These are phyloP conservation scores for Myriosclerotinia duriaeana DNA, from an alignment of 2,329 filamentous ascomycete genomes.

Conservation along the genomic window DNA sequence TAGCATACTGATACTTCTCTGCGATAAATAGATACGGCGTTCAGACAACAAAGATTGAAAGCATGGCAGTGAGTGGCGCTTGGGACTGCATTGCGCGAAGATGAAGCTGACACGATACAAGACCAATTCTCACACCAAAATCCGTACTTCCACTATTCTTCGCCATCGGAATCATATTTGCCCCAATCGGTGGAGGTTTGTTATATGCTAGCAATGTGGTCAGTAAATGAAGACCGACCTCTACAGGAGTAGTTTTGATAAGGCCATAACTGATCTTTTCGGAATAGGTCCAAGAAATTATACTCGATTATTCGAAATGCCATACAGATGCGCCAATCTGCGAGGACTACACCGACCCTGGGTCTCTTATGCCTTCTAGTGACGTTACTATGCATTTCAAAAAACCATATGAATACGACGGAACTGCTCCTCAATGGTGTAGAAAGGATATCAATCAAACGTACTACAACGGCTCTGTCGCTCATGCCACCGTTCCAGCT, in stretches of 20 bases:
- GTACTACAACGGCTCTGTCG: conserved; percentile 40
- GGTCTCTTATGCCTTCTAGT: neutral
- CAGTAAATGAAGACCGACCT: conserved; percentile 35
- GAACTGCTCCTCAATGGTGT: conserved; percentile 29
- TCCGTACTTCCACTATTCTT: conserved; percentile 92
- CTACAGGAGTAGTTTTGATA: neutral
- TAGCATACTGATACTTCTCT: conserved; percentile 29
- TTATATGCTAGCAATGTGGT: conserved; percentile 83
- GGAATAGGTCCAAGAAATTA: conserved; percentile 65
- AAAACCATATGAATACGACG: conserved; percentile 42
- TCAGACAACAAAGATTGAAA: conserved; percentile 93
- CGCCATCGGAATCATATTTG: conserved; percentile 85
- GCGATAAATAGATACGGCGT: conserved; percentile 74
- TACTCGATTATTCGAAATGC: conserved; percentile 88
- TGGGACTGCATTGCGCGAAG: conserved; percentile 20
- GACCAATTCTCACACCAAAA: conserved; percentile 92
- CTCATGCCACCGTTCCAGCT: conserved; percentile 40
- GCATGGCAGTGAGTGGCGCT: conserved; percentile 82
- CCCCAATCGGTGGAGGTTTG: conserved; percentile 83
- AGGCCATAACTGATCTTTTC: conserved; percentile 9
- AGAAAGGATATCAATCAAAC: conserved; percentile 43
- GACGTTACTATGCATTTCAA: conserved; percentile 56
- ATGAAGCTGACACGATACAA: conserved; percentile 44
- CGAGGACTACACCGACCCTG: conserved; percentile 51
- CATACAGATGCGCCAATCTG: conserved; percentile 52